These are phyloP conservation scores for Vaccinium myrtillus DNA, from an alignment of 148 eudicot genomes.

Conservation along the genomic window DNA sequence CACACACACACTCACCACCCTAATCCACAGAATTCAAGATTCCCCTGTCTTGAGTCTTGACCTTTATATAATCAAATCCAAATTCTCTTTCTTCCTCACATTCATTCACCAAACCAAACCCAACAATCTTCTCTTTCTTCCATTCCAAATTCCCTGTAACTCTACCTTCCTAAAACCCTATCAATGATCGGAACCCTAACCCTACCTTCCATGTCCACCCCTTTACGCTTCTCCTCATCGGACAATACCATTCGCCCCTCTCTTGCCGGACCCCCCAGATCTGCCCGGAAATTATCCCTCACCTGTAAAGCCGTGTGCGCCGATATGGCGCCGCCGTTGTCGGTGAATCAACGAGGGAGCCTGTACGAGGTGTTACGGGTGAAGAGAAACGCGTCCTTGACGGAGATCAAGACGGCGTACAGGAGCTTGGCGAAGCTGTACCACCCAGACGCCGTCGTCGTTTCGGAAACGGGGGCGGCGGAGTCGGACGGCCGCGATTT, in stretches of 20 bases:
- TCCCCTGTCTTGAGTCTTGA: background rate
- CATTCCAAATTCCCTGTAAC: too few relatives aligned
- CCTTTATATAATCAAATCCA: background rate
- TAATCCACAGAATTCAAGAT: background rate
- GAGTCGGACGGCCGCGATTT: slow-evolving; percentile 45
- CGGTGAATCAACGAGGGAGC: slow-evolving; percentile 28
- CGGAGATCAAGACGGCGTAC: slow-evolving; percentile 64
- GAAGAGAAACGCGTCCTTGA: slow-evolving; percentile 38
- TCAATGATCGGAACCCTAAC: slow-evolving; percentile 36
- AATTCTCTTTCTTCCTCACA: background rate
- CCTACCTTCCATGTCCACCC: slow-evolving; percentile 7
- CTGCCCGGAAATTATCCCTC: background rate
- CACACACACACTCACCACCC: background rate
- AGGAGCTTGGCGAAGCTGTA: slow-evolving; percentile 56
- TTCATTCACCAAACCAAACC: background rate
- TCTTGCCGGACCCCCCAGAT: background rate
- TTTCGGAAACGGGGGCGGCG: slow-evolving; percentile 11
- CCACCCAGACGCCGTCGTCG: slow-evolving; percentile 47
- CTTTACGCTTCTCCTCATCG: background rate
- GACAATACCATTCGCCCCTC: background rate
- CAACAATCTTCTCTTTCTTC: background rate
- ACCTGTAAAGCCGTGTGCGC: slow-evolving; percentile 17
- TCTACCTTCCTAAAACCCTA: background rate
- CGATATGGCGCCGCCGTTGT: slow-evolving; percentile 9
- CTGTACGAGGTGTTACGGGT: slow-evolving; percentile 59